Evolutionary conservation across 768 basidiomycete species (phyloP), one percentile per base, ranked within the genome.

Genomic region (Sarcomyxa edulis): DNA sequence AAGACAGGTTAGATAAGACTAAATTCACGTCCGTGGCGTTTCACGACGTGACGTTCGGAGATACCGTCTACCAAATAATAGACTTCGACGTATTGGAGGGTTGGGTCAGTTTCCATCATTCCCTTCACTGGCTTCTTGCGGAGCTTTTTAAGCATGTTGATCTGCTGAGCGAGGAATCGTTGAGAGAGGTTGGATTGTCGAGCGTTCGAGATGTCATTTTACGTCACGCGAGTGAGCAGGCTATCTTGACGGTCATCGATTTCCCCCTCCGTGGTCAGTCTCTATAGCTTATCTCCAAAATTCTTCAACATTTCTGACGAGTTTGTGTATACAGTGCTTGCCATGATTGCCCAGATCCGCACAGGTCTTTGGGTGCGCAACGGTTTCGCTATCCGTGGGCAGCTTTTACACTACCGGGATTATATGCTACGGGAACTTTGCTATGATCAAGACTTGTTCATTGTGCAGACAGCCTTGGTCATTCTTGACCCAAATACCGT

Each of bases 321-420:
- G 44, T 15, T 42, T 18, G 21, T 11, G 21, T n/a, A 5, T 39
- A 7, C 16, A 93, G 91, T 90, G 5, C 67, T 93, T 19, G 76
- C 83, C 1, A 91, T 94, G 82, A 82, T 95, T 31, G 92, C 94
- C 0, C 96, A 98, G 56, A 91, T 97, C 35, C 80, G 93, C 18
- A 86, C 90, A 0, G 93, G 93, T 0, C 71, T 98, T 4, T 99
- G 96, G 96, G 94, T 96, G 6, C 85, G 95, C 38, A 99, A 99
- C 50, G 96, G 96, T 3, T 89, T 93, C 52, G 86, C 86, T 11
- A 94, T 98, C 48, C 84, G 95, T 1, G 92, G 93, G 1, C 96
- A 98, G 57, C 70, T 93, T 4, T 74, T 94, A 37, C 95, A 98
- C 56, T 99, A 99, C 57, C 84, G 93, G 19, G 95, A 98, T 56